Conservation (phyloP, 768 basidiomycete genomes). For the Termitomyces sp. region DNA sequence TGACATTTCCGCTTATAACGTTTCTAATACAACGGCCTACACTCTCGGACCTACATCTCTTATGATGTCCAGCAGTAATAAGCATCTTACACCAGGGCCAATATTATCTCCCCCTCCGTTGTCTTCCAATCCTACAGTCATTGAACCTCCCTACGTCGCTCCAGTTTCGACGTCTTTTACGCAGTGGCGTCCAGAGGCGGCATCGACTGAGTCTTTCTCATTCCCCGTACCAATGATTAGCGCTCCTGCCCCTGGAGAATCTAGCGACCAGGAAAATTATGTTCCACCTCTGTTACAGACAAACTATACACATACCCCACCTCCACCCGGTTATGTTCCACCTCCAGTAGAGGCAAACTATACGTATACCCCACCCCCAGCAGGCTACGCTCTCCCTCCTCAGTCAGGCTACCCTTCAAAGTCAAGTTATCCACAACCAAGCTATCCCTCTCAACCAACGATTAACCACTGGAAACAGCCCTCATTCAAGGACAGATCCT, state of each 20-base stretch:
- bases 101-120: background rate
- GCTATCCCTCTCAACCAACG: constrained; percentile 2
- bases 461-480: constrained; percentile 9
- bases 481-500: constrained; percentile 18
- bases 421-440: background rate
- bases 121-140: background rate
- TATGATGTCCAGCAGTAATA: background rate
- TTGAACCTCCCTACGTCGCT: background rate
- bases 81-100: background rate
- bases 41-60: background rate
- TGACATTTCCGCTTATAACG: background rate
- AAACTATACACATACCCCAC: background rate
- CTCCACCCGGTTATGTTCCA: background rate
- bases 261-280: background rate
- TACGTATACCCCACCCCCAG: background rate
- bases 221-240: constrained; percentile 26
- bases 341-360: background rate
- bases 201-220: constrained; percentile 6
- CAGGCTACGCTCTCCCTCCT: background rate
- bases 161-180: background rate
- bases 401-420: background rate
- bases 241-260: background rate
- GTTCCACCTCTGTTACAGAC: background rate
- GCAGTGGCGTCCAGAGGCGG: background rate
- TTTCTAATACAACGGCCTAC: background rate